Percentiles rank a stretch among this genome's conserved stretches.
These are phyloP conservation scores for Penicillium paradoxum DNA, from an alignment of 495 filamentous ascomycete genomes.

Conservation along the genomic window DNA sequence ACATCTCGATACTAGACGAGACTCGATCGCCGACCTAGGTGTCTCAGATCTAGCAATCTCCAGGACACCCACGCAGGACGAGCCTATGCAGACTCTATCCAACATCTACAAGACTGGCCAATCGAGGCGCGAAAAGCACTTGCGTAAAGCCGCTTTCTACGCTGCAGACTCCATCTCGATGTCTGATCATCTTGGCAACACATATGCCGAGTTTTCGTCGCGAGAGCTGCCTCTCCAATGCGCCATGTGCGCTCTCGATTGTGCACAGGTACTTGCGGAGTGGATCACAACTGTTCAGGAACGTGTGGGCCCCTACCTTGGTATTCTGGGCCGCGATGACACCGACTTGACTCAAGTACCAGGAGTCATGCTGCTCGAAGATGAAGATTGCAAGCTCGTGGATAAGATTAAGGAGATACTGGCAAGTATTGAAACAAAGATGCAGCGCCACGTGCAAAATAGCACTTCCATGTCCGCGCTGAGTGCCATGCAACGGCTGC, in stretches of 20 bases:
- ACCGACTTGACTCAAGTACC: constrained; percentile 73
- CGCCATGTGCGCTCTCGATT: constrained; percentile 91
- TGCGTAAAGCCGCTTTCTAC: constrained; percentile 91
- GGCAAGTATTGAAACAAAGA: constrained; percentile 71
- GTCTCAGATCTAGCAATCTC: constrained; percentile 43
- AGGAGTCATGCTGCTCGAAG: constrained; percentile 83
- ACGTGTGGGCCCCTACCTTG: constrained; percentile 82
- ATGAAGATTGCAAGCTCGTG: constrained; percentile 85
- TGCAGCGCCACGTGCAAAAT: constrained; percentile 52
- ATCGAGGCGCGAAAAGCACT: constrained; percentile 73
- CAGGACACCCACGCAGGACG: constrained; percentile 36
- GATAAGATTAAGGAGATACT: constrained; percentile 81
- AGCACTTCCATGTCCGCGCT: constrained; percentile 46
- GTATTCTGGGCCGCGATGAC: constrained; percentile 77
- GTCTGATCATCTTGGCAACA: constrained; percentile 82
- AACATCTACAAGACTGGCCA: constrained; percentile 35
- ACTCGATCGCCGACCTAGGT: constrained; percentile 39
- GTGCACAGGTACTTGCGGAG: constrained; percentile 93
- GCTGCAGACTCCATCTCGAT: constrained; percentile 89
- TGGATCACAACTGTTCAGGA: constrained; percentile 96
- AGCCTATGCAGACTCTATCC: constrained; percentile 31
- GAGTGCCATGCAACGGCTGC: constrained; percentile 48
- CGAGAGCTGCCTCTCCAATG: constrained; percentile 91
- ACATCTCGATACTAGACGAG: constrained; percentile 23
- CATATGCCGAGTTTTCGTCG: constrained; percentile 78